phyloP scores from a whole-genome alignment of 257 asterid genomes.

The Primulina tabacum region DNA sequence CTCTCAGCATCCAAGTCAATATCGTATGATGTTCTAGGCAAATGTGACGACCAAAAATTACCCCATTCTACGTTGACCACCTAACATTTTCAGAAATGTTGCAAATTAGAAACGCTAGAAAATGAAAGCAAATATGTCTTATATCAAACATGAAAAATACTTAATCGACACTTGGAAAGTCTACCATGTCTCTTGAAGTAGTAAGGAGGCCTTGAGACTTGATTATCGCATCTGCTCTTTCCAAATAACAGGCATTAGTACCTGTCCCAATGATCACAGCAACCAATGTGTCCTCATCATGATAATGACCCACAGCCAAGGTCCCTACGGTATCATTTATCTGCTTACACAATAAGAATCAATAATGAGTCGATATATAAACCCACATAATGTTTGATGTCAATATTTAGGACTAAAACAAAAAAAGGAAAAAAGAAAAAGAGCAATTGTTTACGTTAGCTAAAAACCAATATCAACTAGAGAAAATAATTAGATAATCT shows the following conservation, averaged over 20 bases:
- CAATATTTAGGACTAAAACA: not conserved
- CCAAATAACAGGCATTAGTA: conserved; percentile 93
- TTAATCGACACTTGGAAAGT: conserved; percentile 7
- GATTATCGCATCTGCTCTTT: conserved; percentile 77
- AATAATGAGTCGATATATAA: not conserved
- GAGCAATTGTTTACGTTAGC: not conserved
- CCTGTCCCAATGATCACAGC: conserved; percentile 89
- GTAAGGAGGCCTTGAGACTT: conserved; percentile 80
- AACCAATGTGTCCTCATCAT: conserved; percentile 79
- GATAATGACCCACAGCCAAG: conserved; percentile 73
- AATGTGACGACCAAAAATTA: conserved; percentile 88
- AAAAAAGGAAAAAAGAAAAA: not conserved
- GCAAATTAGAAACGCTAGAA: conserved; percentile 1
- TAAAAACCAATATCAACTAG: not conserved
- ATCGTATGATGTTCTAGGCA: conserved; percentile 80
- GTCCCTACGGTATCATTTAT: conserved; percentile 86
- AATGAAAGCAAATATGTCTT: not conserved
- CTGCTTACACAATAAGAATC: conserved; percentile 36
- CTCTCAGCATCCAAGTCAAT: conserved; percentile 72
- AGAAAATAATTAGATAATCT: conserved; percentile 2
- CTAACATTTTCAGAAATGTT: conserved; percentile 32
- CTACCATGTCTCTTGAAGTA: conserved; percentile 73
- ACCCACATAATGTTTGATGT: not conserved
- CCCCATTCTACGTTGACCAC: conserved; percentile 98
- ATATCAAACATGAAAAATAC: conserved; percentile 8